Percentiles rank a stretch among this genome's conserved stretches.
Evolutionary conservation across 1,139 yeast genomes (phyloP).

Genomic region (Yamadazyma blattariae): DNA sequence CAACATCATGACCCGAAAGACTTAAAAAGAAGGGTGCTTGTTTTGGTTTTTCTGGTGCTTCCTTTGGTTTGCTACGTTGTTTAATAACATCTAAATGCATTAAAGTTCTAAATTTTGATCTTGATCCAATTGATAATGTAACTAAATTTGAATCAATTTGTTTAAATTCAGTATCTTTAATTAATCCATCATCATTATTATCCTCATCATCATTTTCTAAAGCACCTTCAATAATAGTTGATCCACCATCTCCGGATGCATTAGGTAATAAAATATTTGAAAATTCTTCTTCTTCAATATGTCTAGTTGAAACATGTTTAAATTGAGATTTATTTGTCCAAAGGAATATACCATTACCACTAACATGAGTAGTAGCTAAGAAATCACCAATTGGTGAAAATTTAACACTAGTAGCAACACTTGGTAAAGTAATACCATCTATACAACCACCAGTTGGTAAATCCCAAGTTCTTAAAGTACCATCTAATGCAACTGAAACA

Average conservation of each 20-base stretch:
- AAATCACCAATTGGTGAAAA: constrained; percentile 89
- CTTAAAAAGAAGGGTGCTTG: constrained; percentile 80
- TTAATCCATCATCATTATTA: constrained; percentile 11
- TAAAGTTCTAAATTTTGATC: constrained; percentile 75
- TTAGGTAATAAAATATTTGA: constrained; percentile 62
- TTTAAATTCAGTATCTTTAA: constrained; percentile 43
- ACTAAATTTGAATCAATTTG: constrained; percentile 64
- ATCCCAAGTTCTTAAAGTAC: constrained; percentile 95
- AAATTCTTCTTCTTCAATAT: constrained; percentile 73
- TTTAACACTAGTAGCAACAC: constrained; percentile 75
- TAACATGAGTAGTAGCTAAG: constrained; percentile 90
- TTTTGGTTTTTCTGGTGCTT: constrained; percentile 84
- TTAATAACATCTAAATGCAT: constrained; percentile 81
- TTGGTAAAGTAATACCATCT: constrained; percentile 80
- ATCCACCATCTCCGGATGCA: constrained; percentile 81
- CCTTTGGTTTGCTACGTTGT: constrained; percentile 84
- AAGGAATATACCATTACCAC: constrained; percentile 83
- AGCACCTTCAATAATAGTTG: constrained; percentile 78
- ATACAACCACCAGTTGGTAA: constrained; percentile 96
- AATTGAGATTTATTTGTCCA: constrained; percentile 95
- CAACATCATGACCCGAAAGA: constrained; percentile 60
- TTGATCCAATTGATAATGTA: constrained; percentile 75
- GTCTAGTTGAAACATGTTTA: constrained; percentile 68
- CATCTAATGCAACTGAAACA: constrained; percentile 78
- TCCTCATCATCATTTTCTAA: constrained; percentile 24